Evolutionary conservation across 306 rosid species (phyloP).

Genomic region (Coriaria nepalensis): DNA sequence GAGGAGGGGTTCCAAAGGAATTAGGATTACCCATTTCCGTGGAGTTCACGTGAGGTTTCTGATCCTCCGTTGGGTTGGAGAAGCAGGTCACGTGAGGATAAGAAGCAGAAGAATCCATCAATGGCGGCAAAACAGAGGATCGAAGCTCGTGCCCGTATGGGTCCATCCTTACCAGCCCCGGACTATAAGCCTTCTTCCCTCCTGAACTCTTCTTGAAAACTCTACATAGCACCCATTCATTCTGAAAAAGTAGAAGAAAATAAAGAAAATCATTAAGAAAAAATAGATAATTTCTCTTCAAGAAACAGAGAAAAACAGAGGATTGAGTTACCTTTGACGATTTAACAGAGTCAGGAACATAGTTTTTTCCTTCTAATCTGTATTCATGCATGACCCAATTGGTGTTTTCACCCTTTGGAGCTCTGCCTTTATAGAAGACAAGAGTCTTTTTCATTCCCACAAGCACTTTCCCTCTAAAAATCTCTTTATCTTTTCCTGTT

Average conservation of each 20-base stretch:
- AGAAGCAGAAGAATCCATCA: constrained; percentile 49
- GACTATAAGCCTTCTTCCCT: constrained; percentile 32
- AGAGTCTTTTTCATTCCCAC: constrained; percentile 93
- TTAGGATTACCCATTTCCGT: too few species aligned
- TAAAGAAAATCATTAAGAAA: neutral
- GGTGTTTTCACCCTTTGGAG: constrained; percentile 60
- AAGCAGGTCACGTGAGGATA: constrained; percentile 54
- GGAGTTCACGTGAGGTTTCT: neutral
- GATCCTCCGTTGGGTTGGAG: constrained; percentile 38
- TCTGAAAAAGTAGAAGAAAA: constrained; percentile 30
- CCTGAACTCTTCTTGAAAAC: constrained; percentile 33
- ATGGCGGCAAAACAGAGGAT: constrained; percentile 33
- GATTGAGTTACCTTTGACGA: constrained; percentile 28
- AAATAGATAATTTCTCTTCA: neutral
- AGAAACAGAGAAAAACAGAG: neutral
- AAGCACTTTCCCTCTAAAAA: constrained; percentile 27
- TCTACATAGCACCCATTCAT: constrained; percentile 80
- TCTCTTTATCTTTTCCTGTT: constrained; percentile 82
- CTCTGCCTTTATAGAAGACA: constrained; percentile 84
- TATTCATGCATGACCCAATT: constrained; percentile 93
- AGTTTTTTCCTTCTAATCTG: constrained; percentile 41
- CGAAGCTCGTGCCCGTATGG: constrained; percentile 16
- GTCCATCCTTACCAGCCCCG: constrained; percentile 26
- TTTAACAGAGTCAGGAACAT: constrained; percentile 22
- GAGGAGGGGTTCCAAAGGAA: neutral